Percentiles rank a stretch among this genome's conserved stretches.
These are phyloP conservation scores for Crithidia acanthocephali DNA, from an alignment of 208 protist genomes.

Conservation along the genomic window DNA sequence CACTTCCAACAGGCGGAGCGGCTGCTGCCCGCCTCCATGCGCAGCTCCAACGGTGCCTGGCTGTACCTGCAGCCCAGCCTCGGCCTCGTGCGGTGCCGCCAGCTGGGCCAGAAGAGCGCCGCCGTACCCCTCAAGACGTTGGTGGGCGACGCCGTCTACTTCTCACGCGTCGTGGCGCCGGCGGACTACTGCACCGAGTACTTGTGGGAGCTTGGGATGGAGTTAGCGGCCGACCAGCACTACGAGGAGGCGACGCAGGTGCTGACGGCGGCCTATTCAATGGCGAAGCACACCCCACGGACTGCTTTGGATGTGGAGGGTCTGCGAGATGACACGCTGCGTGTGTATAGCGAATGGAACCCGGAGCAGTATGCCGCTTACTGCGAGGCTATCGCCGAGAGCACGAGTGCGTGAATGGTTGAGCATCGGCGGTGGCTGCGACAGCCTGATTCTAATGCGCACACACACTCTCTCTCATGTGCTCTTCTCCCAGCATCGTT, in stretches of 20 bases:
- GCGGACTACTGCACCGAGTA: slow-evolving; percentile 72
- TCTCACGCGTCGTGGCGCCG: slow-evolving; percentile 48
- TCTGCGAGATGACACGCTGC: slow-evolving; percentile 46
- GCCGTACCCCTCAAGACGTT: slow-evolving; percentile 39
- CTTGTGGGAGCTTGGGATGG: slow-evolving; percentile 79
- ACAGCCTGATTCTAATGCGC: too few species aligned
- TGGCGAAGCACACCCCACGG: slow-evolving; percentile 44
- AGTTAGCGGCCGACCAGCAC: slow-evolving; percentile 51
- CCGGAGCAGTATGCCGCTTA: slow-evolving; percentile 62
- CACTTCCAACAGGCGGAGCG: slow-evolving; percentile 56
- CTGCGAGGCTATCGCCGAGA: slow-evolving; percentile 36
- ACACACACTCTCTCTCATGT: background rate
- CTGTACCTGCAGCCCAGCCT: slow-evolving; percentile 67
- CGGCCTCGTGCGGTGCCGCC: slow-evolving; percentile 59
- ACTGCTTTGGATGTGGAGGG: slow-evolving; percentile 43
- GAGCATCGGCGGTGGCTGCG: background rate
- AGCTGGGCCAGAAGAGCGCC: slow-evolving; percentile 22
- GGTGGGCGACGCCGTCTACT: slow-evolving; percentile 49
- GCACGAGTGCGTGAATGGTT: background rate
- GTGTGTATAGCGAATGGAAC: slow-evolving; percentile 65
- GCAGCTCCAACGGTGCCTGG: slow-evolving; percentile 52
- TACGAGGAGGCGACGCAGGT: slow-evolving; percentile 49
- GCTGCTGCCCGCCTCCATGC: slow-evolving; percentile 44
- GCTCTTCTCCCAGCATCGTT: too few species aligned
- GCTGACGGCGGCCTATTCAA: slow-evolving; percentile 43